phyloP scores from a whole-genome alignment of 2,329 filamentous ascomycete species.

The Penicillium nordicum region DNA sequence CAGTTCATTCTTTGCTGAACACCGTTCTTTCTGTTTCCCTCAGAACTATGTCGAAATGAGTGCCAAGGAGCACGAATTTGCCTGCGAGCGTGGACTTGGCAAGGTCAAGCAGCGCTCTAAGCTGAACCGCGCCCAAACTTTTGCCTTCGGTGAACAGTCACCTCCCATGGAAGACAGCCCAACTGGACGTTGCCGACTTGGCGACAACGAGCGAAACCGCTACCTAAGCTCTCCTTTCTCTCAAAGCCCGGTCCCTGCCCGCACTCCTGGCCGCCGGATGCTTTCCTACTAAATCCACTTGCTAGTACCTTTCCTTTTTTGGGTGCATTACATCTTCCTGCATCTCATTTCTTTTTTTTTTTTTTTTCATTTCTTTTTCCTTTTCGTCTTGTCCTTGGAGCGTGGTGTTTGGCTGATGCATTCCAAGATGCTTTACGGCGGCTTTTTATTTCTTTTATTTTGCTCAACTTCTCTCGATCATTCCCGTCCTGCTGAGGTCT shows the following conservation, averaged over 20 bases:
- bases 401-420: constrained; percentile 21
- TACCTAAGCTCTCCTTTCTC: constrained; percentile 37
- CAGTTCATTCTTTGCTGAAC: constrained; percentile 80
- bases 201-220: constrained; percentile 28
- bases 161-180: constrained; percentile 61
- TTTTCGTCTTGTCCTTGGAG: constrained; percentile 22
- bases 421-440: constrained; percentile 14
- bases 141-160: constrained; percentile 80
- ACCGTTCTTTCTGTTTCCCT: constrained; percentile 79
- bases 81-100: constrained; percentile 91
- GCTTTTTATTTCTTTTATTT: constrained; percentile 7
- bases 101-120: constrained; percentile 87
- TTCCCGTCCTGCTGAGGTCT: not conserved
- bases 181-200: constrained; percentile 48
- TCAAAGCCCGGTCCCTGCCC: constrained; percentile 33
- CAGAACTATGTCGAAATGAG: constrained; percentile 98
- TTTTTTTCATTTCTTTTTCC: constrained; percentile 1
- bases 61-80: constrained; percentile 82
- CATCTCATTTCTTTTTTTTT: not conserved
- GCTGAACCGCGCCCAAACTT: constrained; percentile 83
- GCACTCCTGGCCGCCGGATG: constrained; percentile 43
- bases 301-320: not conserved
- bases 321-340: constrained; percentile 8
- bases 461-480: constrained; percentile 15
- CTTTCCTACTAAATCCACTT: constrained; percentile 37